phyloP scores from a whole-genome alignment of 2,329 filamentous ascomycete species.

The Xylariaceae sp. region DNA sequence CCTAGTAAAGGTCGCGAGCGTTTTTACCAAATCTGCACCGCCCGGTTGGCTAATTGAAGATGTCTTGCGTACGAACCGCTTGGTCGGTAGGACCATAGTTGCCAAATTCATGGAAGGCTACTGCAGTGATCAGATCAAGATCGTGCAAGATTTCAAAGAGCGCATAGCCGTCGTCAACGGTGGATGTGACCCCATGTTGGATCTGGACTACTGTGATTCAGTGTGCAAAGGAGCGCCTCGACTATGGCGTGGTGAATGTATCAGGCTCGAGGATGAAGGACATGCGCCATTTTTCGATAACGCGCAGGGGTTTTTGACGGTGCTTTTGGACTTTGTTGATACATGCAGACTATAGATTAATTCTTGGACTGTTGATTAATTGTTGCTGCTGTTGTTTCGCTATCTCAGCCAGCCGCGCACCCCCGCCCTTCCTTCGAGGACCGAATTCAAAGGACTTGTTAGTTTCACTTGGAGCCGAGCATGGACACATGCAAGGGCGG shows the following conservation, averaged over 20 bases:
- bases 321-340: slow-evolving; percentile 13
- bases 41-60: slow-evolving; percentile 11
- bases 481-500: too few species aligned
- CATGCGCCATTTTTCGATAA: slow-evolving; percentile 14
- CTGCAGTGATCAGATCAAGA: slow-evolving; percentile 13
- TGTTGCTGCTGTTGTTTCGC: too few species aligned
- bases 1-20: slow-evolving; percentile 12
- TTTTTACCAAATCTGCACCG: slow-evolving; percentile 13
- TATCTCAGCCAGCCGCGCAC: too few species aligned
- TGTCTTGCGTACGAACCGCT: slow-evolving; percentile 14
- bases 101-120: slow-evolving; percentile 13
- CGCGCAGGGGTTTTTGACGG: slow-evolving; percentile 11
- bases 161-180: slow-evolving; percentile 13
- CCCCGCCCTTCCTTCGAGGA: too few species aligned
- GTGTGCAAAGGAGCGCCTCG: slow-evolving; percentile 13
- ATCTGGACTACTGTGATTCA: slow-evolving; percentile 13
- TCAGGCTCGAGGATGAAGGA: slow-evolving; percentile 12
- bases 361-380: too few species aligned
- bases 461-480: too few species aligned
- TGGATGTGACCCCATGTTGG: slow-evolving; percentile 11
- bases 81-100: slow-evolving; percentile 10
- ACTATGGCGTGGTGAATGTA: slow-evolving; percentile 11
- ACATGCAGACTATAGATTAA: slow-evolving; percentile 12
- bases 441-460: too few species aligned
- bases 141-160: slow-evolving; percentile 12